Conservation (phyloP, 2,329 filamentous ascomycete genomes). For the Aspergillus persii region DNA sequence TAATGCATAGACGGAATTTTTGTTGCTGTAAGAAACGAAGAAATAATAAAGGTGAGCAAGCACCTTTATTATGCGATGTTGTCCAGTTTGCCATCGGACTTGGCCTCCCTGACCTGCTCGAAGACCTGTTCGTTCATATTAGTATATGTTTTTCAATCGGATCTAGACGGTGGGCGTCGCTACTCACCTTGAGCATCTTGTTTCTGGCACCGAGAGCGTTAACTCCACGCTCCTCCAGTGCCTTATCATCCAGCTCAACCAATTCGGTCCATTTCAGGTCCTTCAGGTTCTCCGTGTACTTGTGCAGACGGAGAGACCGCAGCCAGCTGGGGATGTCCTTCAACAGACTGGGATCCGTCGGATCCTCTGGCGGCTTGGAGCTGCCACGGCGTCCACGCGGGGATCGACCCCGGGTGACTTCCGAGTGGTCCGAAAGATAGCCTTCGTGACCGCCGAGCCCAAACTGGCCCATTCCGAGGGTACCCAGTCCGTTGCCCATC, state of each 20-base stretch:
- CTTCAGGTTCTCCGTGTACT: conserved; percentile 98
- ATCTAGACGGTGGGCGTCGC: not conserved
- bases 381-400: conserved; percentile 88
- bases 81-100: conserved; percentile 67
- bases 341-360: conserved; percentile 83
- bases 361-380: conserved; percentile 97
- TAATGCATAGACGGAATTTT: conserved; percentile 30
- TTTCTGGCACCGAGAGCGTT: conserved; percentile 91
- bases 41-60: conserved; percentile 10
- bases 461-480: conserved; percentile 70
- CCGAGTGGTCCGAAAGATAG: conserved; percentile 90
- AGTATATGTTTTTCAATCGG: no score
- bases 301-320: conserved; percentile 89
- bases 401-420: conserved; percentile 84
- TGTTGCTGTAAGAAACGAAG: conserved; percentile 7
- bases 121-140: conserved; percentile 61
- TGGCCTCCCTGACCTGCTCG: conserved; percentile 87
- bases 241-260: conserved; percentile 87
- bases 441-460: conserved; percentile 71
- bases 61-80: conserved; percentile 25
- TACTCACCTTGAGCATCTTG: conserved; percentile 89
- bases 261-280: conserved; percentile 96
- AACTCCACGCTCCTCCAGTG: conserved; percentile 86
- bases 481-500: conserved; percentile 68
- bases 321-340: conserved; percentile 97